phyloP scores from a whole-genome alignment of 75 land plant species.

The Adiantum capillusveneris region DNA sequence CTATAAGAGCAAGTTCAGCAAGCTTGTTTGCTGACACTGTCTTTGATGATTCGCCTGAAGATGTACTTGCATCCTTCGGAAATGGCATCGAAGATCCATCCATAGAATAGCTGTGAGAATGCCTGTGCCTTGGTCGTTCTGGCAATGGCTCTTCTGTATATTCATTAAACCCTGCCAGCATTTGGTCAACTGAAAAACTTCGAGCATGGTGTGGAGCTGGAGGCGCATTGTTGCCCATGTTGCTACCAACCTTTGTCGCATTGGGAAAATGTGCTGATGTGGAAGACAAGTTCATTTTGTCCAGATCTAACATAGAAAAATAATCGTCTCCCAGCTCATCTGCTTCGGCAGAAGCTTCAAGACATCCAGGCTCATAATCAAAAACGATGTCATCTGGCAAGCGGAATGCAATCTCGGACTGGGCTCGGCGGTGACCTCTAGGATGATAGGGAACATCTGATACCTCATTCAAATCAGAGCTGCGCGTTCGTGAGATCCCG shows the following conservation, averaged over 20 bases:
- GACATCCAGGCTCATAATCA: slow-evolving; percentile 41
- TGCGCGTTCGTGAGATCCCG: not conserved
- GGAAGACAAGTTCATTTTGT: slow-evolving; percentile 26
- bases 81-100: slow-evolving; percentile 31
- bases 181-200: slow-evolving; percentile 31
- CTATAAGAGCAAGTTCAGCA: slow-evolving; percentile 45
- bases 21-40: slow-evolving; percentile 36
- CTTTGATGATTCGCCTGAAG: slow-evolving; percentile 35
- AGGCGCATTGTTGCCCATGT: not conserved
- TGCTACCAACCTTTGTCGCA: not conserved
- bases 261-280: slow-evolving; percentile 12
- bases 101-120: slow-evolving; percentile 44
- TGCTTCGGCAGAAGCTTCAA: not conserved
- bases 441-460: slow-evolving; percentile 31
- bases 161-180: slow-evolving; percentile 12
- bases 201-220: slow-evolving; percentile 26
- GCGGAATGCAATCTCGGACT: slow-evolving; percentile 78
- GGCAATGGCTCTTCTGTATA: slow-evolving; percentile 4
- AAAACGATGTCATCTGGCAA: slow-evolving; percentile 60
- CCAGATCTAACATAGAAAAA: slow-evolving; percentile 54
- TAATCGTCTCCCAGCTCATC: slow-evolving; percentile 33
- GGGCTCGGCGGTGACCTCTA: slow-evolving; percentile 69
- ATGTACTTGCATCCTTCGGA: slow-evolving; percentile 9
- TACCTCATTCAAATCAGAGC: slow-evolving; percentile 28
- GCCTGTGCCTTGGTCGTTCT: slow-evolving; percentile 12